Evolutionary conservation across 495 filamentous ascomycete genomes (phyloP), one percentile per base, ranked within the genome.

Genomic region (Penicillium goetzii): DNA sequence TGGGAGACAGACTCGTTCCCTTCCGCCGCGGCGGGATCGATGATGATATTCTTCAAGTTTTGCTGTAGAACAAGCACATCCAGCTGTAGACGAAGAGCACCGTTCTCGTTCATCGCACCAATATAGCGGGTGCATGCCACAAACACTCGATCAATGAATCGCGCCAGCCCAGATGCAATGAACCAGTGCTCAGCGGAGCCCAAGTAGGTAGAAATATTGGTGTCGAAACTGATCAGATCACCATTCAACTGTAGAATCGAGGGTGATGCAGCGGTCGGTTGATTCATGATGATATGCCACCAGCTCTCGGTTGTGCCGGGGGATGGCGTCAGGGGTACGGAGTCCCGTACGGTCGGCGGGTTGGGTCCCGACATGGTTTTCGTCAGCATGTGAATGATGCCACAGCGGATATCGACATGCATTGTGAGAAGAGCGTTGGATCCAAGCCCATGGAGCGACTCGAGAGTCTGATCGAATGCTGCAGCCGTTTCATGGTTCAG

Each of bases 51-150:
- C 76, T 93, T 96, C 56, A 99, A 83, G 65, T 97, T 97, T 67
- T 98, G 96, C 71, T 97, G 93, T 32, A 99, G 78, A 51, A 99
- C 95, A 10, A 96, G 81, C 50, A 98, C 91, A 70, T 98, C 96
- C 32, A 97, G 84, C 68, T 91, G 89, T 81, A 98, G 90, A 8
- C 92, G 84, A 23, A 86, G 83, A 64, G 88, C 91, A 17, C 96
- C 95, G 59, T 88, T 83, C 36, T 77, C 76, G 63, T 96, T 93
- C 83, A 96, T 88, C 2, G 83, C 83, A 36, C 85, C 84, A 51
- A 93, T 89, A 60, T 81, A 80, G 12, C 74, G 76, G 11, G 85
- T 85, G 66, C 87, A 85, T n/a, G 84, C 72, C 23, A 93, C 83
- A 36, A 96, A 86, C 53, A 86, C 84, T 25, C 79, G 80, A 61